Conservation (phyloP, 2,329 filamentous ascomycete species). For the Cytospora piceicola region DNA sequence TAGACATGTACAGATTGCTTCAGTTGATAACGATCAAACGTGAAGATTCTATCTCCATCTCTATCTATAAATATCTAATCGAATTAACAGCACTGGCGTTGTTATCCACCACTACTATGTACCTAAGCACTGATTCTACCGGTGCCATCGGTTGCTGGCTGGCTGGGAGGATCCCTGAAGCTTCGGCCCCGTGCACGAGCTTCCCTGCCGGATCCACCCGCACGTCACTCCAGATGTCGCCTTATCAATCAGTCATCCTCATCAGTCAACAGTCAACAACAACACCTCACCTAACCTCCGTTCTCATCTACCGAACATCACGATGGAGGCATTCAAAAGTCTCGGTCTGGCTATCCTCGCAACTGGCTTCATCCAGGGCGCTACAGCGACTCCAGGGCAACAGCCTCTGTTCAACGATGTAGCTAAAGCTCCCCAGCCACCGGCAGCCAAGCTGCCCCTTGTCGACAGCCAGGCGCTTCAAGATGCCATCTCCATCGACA, state of each 20-base stretch:
- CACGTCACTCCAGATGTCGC: background rate
- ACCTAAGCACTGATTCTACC: too few species aligned
- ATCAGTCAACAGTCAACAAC: background rate
- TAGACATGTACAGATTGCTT: too few species aligned
- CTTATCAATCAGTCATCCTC: background rate
- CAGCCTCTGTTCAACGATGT: conserved; percentile 20
- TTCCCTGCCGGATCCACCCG: too few species aligned
- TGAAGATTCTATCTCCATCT: too few species aligned
- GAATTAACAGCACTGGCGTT: too few species aligned
- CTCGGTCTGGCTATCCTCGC: conserved; percentile 13
- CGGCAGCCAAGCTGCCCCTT: conserved; percentile 42
- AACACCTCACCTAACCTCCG: background rate
- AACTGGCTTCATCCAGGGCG: conserved; percentile 6
- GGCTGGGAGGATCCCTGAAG: background rate
- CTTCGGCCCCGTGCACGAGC: too few species aligned
- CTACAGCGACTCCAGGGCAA: conserved; percentile 16
- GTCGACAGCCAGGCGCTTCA: conserved; percentile 61
- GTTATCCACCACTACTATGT: too few species aligned
- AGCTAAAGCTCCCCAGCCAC: conserved; percentile 10
- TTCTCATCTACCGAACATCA: background rate
- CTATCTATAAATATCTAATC: too few species aligned
- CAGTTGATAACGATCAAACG: too few species aligned
- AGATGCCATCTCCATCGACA: conserved; percentile 56
- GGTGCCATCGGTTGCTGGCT: background rate
- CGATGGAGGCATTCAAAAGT: background rate